phyloP scores from a whole-genome alignment of 345 rosid genomes.

The Draba incana region DNA sequence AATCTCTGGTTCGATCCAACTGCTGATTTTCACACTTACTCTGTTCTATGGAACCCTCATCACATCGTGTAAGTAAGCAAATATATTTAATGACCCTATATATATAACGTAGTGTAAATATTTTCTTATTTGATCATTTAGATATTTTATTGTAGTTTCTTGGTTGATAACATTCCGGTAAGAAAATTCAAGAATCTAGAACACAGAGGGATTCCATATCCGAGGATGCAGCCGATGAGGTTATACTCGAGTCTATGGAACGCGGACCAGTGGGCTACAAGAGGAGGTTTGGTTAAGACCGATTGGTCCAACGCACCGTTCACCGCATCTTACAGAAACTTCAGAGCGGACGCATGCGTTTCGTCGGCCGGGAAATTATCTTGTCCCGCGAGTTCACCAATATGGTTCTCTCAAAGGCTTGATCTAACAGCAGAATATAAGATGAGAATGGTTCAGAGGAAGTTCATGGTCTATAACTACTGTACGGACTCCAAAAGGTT shows the following conservation, averaged over 20 bases:
- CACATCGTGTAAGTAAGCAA: slow-evolving; percentile 55
- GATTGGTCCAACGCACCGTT: slow-evolving; percentile 63
- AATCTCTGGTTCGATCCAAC: slow-evolving; percentile 77
- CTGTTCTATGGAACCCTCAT: slow-evolving; percentile 65
- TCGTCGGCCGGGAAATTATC: slow-evolving; percentile 34
- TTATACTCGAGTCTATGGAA: slow-evolving; percentile 65
- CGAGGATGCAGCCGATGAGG: slow-evolving; percentile 64
- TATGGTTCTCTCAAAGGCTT: slow-evolving; percentile 54
- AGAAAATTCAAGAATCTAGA: slow-evolving; percentile 64
- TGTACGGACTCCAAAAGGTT: slow-evolving; percentile 48
- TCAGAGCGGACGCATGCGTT: slow-evolving; percentile 47
- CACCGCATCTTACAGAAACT: slow-evolving; percentile 51
- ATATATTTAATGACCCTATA: too few species aligned
- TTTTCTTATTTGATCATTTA: too few species aligned
- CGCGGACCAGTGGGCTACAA: slow-evolving; percentile 70
- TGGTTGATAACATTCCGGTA: slow-evolving; percentile 54
- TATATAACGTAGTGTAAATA: too few species aligned
- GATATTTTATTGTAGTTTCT: slow-evolving; percentile 45
- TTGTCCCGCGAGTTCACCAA: slow-evolving; percentile 31
- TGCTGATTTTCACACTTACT: slow-evolving; percentile 69
- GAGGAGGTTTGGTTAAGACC: slow-evolving; percentile 64
- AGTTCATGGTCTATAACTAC: slow-evolving; percentile 49
- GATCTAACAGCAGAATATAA: slow-evolving; percentile 44
- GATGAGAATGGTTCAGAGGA: slow-evolving; percentile 53
- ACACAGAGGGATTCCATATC: slow-evolving; percentile 51